These are phyloP conservation scores for Gloeopeniophorella convolvens DNA, from an alignment of 768 basidiomycete species.

Conservation along the genomic window DNA sequence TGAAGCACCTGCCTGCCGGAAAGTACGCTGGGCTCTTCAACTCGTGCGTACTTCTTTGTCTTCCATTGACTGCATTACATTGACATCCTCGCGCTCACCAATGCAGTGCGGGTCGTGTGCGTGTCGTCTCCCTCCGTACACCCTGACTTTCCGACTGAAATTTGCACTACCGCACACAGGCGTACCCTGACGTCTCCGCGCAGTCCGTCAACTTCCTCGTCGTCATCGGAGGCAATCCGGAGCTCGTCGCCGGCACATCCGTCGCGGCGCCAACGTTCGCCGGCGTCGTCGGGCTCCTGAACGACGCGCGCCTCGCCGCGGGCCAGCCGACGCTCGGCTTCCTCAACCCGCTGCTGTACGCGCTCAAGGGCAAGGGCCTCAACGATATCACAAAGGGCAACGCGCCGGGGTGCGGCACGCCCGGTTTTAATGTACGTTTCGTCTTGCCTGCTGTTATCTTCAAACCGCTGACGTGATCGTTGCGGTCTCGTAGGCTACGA, in stretches of 20 bases:
- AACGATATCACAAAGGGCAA: constrained; percentile 34
- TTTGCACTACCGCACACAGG: constrained; percentile 33
- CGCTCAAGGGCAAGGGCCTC: constrained; percentile 22
- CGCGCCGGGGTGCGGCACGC: constrained; percentile 34
- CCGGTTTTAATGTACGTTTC: constrained; percentile 27
- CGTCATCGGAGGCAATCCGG: constrained; percentile 24
- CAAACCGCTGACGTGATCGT: neutral
- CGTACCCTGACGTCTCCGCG: constrained; percentile 59
- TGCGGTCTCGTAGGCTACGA: constrained; percentile 23
- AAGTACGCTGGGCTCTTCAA: constrained; percentile 53
- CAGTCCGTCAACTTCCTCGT: constrained; percentile 47
- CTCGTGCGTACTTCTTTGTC: constrained; percentile 39
- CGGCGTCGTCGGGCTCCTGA: constrained; percentile 53
- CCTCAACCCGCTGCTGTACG: constrained; percentile 34
- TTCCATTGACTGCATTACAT: too few relatives aligned
- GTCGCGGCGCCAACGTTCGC: constrained; percentile 60
- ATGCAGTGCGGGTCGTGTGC: constrained; percentile 42
- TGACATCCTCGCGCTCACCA: too few relatives aligned
- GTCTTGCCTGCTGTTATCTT: neutral
- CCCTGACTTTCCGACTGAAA: too few relatives aligned
- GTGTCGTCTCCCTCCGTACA: constrained; percentile 15
- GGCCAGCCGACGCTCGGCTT: constrained; percentile 31
- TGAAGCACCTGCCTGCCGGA: constrained; percentile 33
- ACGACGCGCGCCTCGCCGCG: constrained; percentile 28
- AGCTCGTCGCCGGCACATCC: constrained; percentile 47